Conservation (phyloP, 2,329 filamentous ascomycete species). For the Talaromyces sp. region DNA sequence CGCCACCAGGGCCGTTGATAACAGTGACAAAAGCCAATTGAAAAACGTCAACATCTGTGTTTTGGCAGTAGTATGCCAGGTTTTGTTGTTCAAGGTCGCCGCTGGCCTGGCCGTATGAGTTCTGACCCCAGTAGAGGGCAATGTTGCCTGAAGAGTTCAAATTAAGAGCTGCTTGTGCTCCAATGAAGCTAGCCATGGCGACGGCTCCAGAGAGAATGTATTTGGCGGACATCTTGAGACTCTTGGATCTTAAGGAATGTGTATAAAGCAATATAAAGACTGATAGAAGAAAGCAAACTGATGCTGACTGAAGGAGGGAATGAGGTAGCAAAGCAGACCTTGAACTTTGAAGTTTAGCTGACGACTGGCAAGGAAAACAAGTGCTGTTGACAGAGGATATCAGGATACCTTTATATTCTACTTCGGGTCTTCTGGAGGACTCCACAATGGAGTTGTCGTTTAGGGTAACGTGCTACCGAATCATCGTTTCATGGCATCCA, state of each 20-base stretch:
- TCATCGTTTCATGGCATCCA: slow-evolving; percentile 1
- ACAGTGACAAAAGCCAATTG: slow-evolving; percentile 8
- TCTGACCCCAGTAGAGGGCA: slow-evolving; percentile 68
- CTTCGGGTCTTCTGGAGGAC: not conserved
- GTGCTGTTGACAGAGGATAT: not conserved
- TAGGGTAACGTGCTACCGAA: slow-evolving; percentile 9
- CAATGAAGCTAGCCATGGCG: slow-evolving; percentile 29
- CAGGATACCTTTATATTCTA: slow-evolving; percentile 6
- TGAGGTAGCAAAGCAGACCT: slow-evolving; percentile 1
- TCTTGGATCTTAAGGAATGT: not conserved
- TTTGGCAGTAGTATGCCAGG: slow-evolving; percentile 57
- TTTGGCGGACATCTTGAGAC: slow-evolving; percentile 13
- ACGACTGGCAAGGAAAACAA: not conserved
- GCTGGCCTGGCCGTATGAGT: slow-evolving; percentile 52
- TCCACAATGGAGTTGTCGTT: not conserved
- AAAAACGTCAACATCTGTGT: slow-evolving; percentile 28
- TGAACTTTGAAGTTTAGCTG: not conserved
- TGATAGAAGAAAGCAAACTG: not conserved
- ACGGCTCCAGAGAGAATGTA: slow-evolving; percentile 12
- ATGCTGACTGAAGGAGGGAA: slow-evolving; percentile 9
- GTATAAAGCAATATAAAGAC: slow-evolving; percentile 4
- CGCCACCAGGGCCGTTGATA: slow-evolving; percentile 49
- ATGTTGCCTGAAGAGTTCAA: slow-evolving; percentile 52
- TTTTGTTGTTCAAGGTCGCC: slow-evolving; percentile 52
- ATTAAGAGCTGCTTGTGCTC: slow-evolving; percentile 42